phyloP scores from a whole-genome alignment of 495 filamentous ascomycete genomes.

The Xanthoparmelia taractica region DNA sequence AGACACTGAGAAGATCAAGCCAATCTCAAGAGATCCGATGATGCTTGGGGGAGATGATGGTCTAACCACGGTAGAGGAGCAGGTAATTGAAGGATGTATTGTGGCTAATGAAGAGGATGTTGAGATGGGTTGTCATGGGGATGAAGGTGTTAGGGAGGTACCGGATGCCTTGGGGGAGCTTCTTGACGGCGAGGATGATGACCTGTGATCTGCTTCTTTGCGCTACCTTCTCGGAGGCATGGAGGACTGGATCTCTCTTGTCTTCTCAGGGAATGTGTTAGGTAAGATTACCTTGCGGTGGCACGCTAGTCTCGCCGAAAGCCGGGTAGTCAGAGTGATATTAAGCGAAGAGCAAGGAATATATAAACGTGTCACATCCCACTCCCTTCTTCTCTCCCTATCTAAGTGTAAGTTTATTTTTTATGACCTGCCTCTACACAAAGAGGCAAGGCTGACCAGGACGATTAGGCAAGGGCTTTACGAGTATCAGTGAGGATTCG shows the following conservation, averaged over 20 bases:
- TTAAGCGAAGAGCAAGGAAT: neutral
- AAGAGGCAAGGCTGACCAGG: too few species aligned
- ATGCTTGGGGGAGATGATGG: conserved; percentile 11
- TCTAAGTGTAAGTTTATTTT: conserved; percentile 21
- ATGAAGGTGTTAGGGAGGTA: neutral
- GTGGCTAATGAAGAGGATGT: conserved; percentile 11
- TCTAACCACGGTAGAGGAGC: neutral
- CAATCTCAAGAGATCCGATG: conserved; percentile 6
- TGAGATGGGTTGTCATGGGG: conserved; percentile 6
- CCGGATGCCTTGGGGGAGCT: conserved; percentile 24
- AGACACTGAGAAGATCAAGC: conserved; percentile 10
- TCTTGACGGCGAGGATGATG: conserved; percentile 16
- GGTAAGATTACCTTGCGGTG: too few species aligned
- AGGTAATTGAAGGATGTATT: conserved; percentile 6
- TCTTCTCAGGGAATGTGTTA: too few species aligned
- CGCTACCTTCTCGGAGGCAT: too few species aligned
- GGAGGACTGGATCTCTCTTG: too few species aligned
- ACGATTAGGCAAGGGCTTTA: conserved; percentile 33
- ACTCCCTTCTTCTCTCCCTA: conserved; percentile 8
- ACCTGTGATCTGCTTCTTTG: too few species aligned
- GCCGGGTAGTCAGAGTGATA: neutral
- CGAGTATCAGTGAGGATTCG: conserved; percentile 48
- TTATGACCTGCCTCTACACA: neutral
- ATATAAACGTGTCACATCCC: neutral
- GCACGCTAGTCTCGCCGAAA: too few species aligned